These are phyloP conservation scores for Exsudoporus floridanus DNA, from an alignment of 1,284 basidiomycete species.

Conservation along the genomic window DNA sequence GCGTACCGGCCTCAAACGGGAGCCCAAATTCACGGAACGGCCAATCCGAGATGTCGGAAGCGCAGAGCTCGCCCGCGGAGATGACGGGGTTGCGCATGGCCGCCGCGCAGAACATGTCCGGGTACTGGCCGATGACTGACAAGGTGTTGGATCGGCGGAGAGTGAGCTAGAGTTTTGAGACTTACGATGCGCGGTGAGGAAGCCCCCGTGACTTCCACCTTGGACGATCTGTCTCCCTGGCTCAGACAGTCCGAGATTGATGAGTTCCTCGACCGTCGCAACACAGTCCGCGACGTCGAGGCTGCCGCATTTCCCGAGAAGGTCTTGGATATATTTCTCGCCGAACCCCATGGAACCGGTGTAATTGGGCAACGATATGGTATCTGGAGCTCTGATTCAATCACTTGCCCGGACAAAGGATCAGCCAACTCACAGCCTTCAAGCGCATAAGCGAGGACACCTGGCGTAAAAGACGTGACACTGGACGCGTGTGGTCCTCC, in stretches of 20 bases:
- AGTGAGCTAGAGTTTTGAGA: background rate
- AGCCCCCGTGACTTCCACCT: slow-evolving; percentile 78
- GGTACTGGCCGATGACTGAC: slow-evolving; percentile 63
- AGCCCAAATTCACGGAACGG: too few relatives aligned
- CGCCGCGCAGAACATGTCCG: slow-evolving; percentile 59
- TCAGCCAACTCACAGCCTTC: slow-evolving; percentile 54
- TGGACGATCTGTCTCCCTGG: slow-evolving; percentile 53
- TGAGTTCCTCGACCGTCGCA: slow-evolving; percentile 50
- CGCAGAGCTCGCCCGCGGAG: too few relatives aligned
- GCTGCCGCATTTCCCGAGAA: slow-evolving; percentile 45
- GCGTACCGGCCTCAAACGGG: too few relatives aligned
- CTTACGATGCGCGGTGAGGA: slow-evolving; percentile 58
- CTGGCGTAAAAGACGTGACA: slow-evolving; percentile 49
- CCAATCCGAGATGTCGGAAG: too few relatives aligned
- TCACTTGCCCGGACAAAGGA: background rate
- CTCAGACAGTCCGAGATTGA: slow-evolving; percentile 47
- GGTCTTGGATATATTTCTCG: slow-evolving; percentile 40
- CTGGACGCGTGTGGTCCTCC: slow-evolving; percentile 65
- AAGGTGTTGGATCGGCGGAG: slow-evolving; percentile 1
- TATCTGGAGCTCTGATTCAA: slow-evolving; percentile 41
- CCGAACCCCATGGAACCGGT: slow-evolving; percentile 62
- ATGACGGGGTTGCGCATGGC: slow-evolving; percentile 22
- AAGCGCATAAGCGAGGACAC: slow-evolving; percentile 47
- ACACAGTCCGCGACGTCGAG: slow-evolving; percentile 70
- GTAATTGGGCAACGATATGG: slow-evolving; percentile 41